Percentiles rank a stretch among this genome's conserved stretches.
Evolutionary conservation across 495 filamentous ascomycete genomes (phyloP).

Genomic region (Staphylotrichum longicolle): DNA sequence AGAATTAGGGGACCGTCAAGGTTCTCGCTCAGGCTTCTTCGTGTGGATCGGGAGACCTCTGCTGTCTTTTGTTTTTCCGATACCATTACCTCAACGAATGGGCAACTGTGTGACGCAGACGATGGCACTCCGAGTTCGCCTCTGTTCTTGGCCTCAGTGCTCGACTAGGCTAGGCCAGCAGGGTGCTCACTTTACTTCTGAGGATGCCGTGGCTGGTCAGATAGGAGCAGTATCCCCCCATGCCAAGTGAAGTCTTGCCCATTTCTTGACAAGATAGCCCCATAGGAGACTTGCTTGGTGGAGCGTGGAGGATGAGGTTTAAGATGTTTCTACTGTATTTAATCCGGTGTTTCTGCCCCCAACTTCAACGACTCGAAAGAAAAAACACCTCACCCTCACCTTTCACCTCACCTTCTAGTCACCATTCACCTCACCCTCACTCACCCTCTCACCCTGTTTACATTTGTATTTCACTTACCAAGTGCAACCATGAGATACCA

Average conservation of each 20-base stretch:
- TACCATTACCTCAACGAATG: background rate
- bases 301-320: background rate
- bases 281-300: background rate
- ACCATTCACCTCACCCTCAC: too few species aligned
- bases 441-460: too few species aligned
- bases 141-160: too few species aligned
- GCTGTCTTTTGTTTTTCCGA: background rate
- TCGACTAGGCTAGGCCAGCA: too few species aligned
- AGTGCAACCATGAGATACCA: constrained; percentile 5
- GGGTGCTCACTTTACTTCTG: background rate
- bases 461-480: too few species aligned
- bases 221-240: background rate
- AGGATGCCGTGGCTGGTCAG: background rate
- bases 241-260: background rate
- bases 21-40: constrained; percentile 4
- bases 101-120: background rate
- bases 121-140: too few species aligned
- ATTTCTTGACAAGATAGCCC: background rate
- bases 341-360: too few species aligned
- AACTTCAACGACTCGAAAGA: too few species aligned
- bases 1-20: constrained; percentile 3
- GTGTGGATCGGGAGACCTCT: background rate
- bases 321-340: too few species aligned
- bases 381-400: too few species aligned
- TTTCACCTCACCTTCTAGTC: too few species aligned